phyloP scores from a whole-genome alignment of 2,329 filamentous ascomycete species.

The Pyrenophora teres region DNA sequence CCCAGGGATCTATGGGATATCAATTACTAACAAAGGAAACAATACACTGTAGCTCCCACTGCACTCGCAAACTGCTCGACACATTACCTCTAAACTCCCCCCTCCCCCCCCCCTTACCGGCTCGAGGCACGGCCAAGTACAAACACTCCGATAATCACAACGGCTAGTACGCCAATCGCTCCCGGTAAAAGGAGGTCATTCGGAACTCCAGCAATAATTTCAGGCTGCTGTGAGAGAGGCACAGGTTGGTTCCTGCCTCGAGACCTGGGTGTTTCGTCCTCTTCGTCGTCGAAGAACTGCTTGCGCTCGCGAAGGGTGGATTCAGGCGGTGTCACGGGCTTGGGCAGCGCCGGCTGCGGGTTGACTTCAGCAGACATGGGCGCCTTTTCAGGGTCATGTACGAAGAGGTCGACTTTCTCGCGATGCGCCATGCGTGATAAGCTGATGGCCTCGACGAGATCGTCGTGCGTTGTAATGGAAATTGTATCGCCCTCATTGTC shows the following conservation, averaged over 20 bases:
- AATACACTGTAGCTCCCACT: constrained; percentile 5
- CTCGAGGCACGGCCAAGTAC: constrained; percentile 72
- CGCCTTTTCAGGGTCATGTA: constrained; percentile 91
- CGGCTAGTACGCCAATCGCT: constrained; percentile 91
- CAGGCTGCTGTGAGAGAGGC: constrained; percentile 61
- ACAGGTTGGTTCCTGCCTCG: constrained; percentile 52
- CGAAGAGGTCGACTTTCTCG: constrained; percentile 96
- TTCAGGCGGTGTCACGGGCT: constrained; percentile 59
- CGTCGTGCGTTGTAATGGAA: constrained; percentile 93
- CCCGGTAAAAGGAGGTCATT: constrained; percentile 93
- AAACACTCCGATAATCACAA: constrained; percentile 93
- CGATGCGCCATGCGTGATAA: constrained; percentile 76
- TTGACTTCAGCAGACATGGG: constrained; percentile 70
- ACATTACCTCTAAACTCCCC: not conserved
- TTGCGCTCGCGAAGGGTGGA: constrained; percentile 55
- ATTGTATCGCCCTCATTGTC: constrained; percentile 97
- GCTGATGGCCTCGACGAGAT: constrained; percentile 86
- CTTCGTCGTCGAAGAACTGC: constrained; percentile 58
- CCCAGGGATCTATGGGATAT: constrained; percentile 18
- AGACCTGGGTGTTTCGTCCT: constrained; percentile 56
- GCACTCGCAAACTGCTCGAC: not conserved
- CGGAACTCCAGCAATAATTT: constrained; percentile 86
- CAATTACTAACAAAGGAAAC: constrained; percentile 16
- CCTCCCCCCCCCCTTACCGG: constrained; percentile 23
- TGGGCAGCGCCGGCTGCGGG: constrained; percentile 59